These are phyloP conservation scores for Chytridium lagenaria DNA, from an alignment of 371 early-diverging fungal species.

Conservation along the genomic window DNA sequence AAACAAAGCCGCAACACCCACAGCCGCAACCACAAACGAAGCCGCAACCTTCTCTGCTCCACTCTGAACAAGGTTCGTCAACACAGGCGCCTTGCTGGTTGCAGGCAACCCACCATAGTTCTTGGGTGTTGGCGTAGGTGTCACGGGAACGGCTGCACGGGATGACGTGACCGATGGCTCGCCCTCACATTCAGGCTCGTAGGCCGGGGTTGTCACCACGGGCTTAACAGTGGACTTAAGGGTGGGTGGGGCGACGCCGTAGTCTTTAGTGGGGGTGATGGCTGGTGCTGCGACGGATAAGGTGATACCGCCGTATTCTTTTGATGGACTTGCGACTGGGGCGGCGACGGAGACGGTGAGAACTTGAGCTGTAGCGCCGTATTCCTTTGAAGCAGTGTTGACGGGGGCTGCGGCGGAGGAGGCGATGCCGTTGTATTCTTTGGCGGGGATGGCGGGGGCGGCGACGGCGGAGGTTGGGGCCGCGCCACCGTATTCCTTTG, in stretches of 20 bases:
- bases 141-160: not conserved
- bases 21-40: not conserved
- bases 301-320: not conserved
- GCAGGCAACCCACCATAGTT: not conserved
- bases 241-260: not conserved
- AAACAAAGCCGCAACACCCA: not conserved
- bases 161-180: not conserved
- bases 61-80: not conserved
- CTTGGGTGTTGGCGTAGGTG: not conserved
- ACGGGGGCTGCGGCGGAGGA: not conserved
- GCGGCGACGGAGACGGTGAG: not conserved
- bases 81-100: not conserved
- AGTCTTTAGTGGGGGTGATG: not conserved
- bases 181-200: not conserved
- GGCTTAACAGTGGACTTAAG: not conserved
- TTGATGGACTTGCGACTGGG: not conserved
- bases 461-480: not conserved
- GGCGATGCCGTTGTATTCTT: not conserved
- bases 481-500: not conserved
- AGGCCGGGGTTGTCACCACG: not conserved
- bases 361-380: not conserved
- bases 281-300: not conserved
- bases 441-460: not conserved
- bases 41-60: not conserved
- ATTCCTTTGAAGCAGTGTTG: not conserved